A percentile compares a stretch with the other conserved stretches of the same genome.
Evolutionary conservation across 2,329 filamentous ascomycete species (phyloP).

Genomic region (Penicillium corylophilum): DNA sequence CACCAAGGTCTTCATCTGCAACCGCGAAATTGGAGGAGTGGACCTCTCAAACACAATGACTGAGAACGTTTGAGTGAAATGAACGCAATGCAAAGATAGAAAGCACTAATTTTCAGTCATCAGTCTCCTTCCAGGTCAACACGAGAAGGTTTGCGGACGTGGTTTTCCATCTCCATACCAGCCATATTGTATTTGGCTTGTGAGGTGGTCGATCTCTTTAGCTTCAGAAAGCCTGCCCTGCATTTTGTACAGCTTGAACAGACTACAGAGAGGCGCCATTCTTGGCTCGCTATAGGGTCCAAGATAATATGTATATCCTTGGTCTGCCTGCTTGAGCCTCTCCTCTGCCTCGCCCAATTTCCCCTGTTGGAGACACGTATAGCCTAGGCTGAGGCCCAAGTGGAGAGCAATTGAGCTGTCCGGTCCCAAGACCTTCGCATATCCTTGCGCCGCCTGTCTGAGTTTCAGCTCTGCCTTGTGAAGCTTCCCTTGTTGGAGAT

Average conservation of each 20-base stretch:
- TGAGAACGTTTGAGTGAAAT: neutral
- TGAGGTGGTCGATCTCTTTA: neutral
- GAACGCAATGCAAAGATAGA: neutral
- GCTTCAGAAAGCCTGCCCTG: neutral
- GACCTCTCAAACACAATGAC: neutral
- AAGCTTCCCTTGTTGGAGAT: neutral
- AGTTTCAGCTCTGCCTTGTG: neutral
- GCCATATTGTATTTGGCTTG: neutral
- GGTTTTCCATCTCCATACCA: neutral
- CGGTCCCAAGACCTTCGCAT: too few relatives aligned
- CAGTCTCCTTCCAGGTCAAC: neutral
- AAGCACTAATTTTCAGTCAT: neutral
- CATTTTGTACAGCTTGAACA: neutral
- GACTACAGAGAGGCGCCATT: neutral
- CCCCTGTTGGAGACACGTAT: neutral
- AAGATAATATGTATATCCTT: neutral
- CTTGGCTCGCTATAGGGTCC: neutral
- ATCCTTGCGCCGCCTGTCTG: neutral
- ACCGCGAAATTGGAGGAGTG: neutral
- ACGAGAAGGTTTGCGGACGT: neutral
- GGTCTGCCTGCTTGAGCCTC: neutral
- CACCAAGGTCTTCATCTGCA: too few relatives aligned
- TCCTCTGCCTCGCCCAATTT: neutral
- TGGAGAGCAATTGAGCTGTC: too few relatives aligned
- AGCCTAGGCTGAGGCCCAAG: too few relatives aligned